Base-by-base conservation (phyloP, 2,329 filamentous ascomycete genomes). In the Knoxdaviesia capensis region DNA sequence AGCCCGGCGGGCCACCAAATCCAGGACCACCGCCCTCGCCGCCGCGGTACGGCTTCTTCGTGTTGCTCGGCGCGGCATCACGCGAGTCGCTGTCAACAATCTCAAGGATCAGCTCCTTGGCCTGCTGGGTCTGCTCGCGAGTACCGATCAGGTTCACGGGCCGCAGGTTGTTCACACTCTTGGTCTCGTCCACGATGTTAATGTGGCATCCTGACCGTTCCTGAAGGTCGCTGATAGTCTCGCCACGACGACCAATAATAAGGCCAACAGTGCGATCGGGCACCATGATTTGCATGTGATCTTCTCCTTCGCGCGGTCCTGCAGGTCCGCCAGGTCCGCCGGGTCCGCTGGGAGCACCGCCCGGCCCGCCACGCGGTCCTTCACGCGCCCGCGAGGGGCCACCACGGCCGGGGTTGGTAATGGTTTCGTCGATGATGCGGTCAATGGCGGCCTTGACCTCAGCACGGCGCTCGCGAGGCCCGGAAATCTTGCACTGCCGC, bases 121-220 rank as follows among this genome's bases (percentile, higher is more conserved):
- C 86, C 47, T 74, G 71, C 39, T 75, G 74, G 40, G 84, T 80
- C 41, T 84, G 78, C 51, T 78, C 71, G 36, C 72, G 72, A 36
- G 77, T 77, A 45, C 86, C 86, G 50, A 93, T 93, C 40, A 94
- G 68, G 56, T 94, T 94, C 48, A 94, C 85, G 31, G 87, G 86
- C 41, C 86, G 77, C 47, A 93, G 66, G 38, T 86, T 86, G 54
- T 92, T 92, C 49, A 93, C 73, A 54, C 84, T 93, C 68, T 93
- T 92, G 50, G 84, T 84, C 61, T 94, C 86, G 52, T 82, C 82
- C 36, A 93, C 83, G 53, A 94, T 94, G 58, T 94, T 94, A 57
- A 94, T 85, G 58, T 94, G 87, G 57, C 86, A 94, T n/a, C 82
- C 83, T 52, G 82, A 90, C 47, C 83, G 72, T 57, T 94, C 86